Evolutionary conservation across 2,329 filamentous ascomycete species (phyloP).

Genomic region (Blastomyces emzantsi): DNA sequence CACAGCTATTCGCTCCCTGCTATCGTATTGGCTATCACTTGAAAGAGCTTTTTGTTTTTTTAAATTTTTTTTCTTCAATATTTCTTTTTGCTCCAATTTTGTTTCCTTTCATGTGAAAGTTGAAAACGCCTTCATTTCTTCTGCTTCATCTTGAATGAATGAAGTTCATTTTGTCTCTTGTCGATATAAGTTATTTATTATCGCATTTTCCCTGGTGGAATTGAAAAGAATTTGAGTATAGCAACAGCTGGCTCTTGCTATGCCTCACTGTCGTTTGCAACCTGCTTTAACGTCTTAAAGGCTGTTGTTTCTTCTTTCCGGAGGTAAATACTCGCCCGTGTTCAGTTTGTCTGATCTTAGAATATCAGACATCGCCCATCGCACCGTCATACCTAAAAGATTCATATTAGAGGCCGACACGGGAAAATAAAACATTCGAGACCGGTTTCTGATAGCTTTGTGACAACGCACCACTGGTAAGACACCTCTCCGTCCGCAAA

Average conservation of each 20-base stretch:
- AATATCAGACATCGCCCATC: background rate
- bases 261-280: background rate
- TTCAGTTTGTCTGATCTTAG: background rate
- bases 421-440: background rate
- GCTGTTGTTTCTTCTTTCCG: background rate
- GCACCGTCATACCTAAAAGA: background rate
- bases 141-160: background rate
- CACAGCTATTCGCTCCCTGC: slow-evolving; percentile 1
- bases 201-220: background rate
- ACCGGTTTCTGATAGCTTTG: background rate
- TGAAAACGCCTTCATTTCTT: background rate
- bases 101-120: slow-evolving; percentile 12
- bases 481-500: background rate
- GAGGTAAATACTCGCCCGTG: background rate
- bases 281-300: background rate
- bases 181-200: background rate
- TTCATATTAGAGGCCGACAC: background rate
- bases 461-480: slow-evolving; percentile 2
- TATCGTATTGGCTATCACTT: slow-evolving; percentile 11
- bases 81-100: slow-evolving; percentile 3
- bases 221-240: slow-evolving; percentile 4
- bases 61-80: slow-evolving; percentile 3
- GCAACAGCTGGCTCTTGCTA: slow-evolving; percentile 14
- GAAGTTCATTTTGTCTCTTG: background rate
- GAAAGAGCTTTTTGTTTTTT: slow-evolving; percentile 1